Percentiles rank a stretch among this genome's conserved stretches.
Conservation (phyloP, 2,329 filamentous ascomycete genomes). For the Fusarium nanum region DNA sequence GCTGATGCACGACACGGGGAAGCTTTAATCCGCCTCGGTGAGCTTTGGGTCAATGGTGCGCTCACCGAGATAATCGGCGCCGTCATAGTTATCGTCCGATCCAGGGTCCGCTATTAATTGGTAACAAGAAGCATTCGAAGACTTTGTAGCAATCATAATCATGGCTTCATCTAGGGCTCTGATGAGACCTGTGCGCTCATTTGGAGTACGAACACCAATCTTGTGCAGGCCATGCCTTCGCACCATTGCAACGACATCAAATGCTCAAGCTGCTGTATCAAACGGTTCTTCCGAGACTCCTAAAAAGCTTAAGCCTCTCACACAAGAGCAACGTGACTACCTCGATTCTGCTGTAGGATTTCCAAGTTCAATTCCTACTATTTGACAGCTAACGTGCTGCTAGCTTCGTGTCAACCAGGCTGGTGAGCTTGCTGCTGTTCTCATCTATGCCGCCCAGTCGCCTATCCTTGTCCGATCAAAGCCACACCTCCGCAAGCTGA, state of each 20-base stretch:
- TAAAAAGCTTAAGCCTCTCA: slow-evolving; percentile 69
- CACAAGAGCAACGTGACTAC: slow-evolving; percentile 76
- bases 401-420: slow-evolving; percentile 96
- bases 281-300: slow-evolving; percentile 43
- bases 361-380: background rate
- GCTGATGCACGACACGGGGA: slow-evolving; percentile 36
- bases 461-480: slow-evolving; percentile 82
- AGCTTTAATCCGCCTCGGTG: slow-evolving; percentile 45
- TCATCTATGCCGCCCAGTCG: slow-evolving; percentile 92
- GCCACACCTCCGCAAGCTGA: slow-evolving; percentile 87
- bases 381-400: slow-evolving; percentile 15
- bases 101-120: slow-evolving; percentile 25
- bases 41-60: slow-evolving; percentile 5
- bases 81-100: slow-evolving; percentile 44
- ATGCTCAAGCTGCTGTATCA: slow-evolving; percentile 32
- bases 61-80: slow-evolving; percentile 35
- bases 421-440: slow-evolving; percentile 93
- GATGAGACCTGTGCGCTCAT: slow-evolving; percentile 24
- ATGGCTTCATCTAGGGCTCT: slow-evolving; percentile 41
- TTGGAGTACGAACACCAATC: slow-evolving; percentile 27
- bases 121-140: slow-evolving; percentile 5
- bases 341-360: slow-evolving; percentile 75
- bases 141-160: slow-evolving; percentile 11
- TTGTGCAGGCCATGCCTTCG: slow-evolving; percentile 34
- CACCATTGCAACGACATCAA: slow-evolving; percentile 40